A percentile compares a stretch with the other conserved stretches of the same genome.
Conservation (phyloP, 345 rosid genomes). For the Microcos paniculata region DNA sequence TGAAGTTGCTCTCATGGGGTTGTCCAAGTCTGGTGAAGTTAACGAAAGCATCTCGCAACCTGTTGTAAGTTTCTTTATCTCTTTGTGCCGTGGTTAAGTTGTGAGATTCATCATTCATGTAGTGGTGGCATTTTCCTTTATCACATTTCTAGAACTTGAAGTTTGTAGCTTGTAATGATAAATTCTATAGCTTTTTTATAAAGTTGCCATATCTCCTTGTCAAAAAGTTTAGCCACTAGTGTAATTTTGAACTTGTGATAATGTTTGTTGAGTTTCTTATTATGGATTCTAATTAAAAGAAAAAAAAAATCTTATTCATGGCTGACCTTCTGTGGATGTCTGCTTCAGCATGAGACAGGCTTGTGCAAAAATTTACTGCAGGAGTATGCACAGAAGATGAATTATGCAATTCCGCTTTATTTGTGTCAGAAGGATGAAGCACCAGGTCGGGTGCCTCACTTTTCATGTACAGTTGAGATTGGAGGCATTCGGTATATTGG, state of each 20-base stretch:
- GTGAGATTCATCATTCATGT: not conserved
- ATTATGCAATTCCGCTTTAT: constrained; percentile 76
- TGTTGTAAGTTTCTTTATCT: constrained; percentile 56
- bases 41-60: constrained; percentile 59
- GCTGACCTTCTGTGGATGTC: constrained; percentile 19
- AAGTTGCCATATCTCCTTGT: constrained; percentile 1
- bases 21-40: constrained; percentile 60
- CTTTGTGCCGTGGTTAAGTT: not conserved
- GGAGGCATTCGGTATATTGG: constrained; percentile 86
- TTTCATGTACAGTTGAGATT: constrained; percentile 70
- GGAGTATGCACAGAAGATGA: constrained; percentile 96
- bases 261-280: not conserved
- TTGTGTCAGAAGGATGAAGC: constrained; percentile 50
- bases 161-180: not conserved
- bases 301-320: not conserved
- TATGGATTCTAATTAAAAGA: no score
- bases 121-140: not conserved
- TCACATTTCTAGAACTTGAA: not conserved
- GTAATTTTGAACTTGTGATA: not conserved
- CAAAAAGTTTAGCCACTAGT: not conserved
- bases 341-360: constrained; percentile 74
- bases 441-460: constrained; percentile 35
- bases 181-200: not conserved
- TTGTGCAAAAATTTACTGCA: constrained; percentile 89
- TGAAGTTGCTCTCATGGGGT: constrained; percentile 74